phyloP scores from a whole-genome alignment of 495 filamentous ascomycete genomes.

The Gamarada debralockiae region DNA sequence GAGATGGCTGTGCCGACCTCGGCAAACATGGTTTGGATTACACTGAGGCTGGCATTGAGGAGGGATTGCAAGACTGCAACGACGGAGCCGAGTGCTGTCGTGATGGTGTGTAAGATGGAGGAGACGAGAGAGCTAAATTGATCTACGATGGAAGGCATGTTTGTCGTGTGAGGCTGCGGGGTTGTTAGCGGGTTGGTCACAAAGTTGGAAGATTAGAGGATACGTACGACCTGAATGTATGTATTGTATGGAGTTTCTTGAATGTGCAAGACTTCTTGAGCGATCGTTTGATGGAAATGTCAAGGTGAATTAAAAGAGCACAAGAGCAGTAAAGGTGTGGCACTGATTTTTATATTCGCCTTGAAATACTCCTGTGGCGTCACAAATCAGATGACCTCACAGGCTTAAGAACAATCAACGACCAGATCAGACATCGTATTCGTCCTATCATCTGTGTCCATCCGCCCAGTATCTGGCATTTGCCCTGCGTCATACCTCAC shows the following conservation, averaged over 20 bases:
- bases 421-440: no score
- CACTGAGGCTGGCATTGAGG: slow-evolving; percentile 30
- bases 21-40: slow-evolving; percentile 27
- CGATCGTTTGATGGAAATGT: no score
- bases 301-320: no score
- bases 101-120: slow-evolving; percentile 27
- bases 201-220: no score
- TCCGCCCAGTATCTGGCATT: no score
- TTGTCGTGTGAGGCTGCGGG: not conserved
- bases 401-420: not conserved
- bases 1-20: slow-evolving; percentile 22
- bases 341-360: not conserved
- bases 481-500: no score
- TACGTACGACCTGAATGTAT: no score
- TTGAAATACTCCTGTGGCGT: slow-evolving; percentile 3
- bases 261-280: no score
- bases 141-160: slow-evolving; percentile 33
- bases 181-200: no score
- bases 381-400: slow-evolving; percentile 12
- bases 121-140: slow-evolving; percentile 32
- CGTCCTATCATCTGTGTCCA: no score
- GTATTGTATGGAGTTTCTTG: no score
- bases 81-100: slow-evolving; percentile 21
- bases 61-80: slow-evolving; percentile 30
- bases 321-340: not conserved